Percentiles rank a stretch among this genome's conserved stretches.
phyloP scores from a whole-genome alignment of 1,284 basidiomycete genomes.

The Serendipita sp. region DNA sequence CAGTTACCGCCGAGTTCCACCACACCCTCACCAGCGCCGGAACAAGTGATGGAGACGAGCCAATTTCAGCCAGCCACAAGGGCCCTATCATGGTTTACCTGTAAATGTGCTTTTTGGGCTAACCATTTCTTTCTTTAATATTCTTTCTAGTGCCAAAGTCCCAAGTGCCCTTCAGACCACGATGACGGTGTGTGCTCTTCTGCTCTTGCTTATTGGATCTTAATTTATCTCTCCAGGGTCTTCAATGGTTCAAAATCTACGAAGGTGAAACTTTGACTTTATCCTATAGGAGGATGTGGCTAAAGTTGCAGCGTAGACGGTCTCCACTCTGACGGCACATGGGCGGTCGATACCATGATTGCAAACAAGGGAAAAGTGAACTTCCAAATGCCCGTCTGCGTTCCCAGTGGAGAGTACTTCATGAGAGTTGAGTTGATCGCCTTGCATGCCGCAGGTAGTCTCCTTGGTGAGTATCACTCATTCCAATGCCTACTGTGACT shows the following conservation, averaged over 20 bases:
- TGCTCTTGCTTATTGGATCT: neutral
- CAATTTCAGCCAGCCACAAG: constrained; percentile 39
- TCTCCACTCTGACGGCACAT: constrained; percentile 3
- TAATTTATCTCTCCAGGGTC: constrained; percentile 2
- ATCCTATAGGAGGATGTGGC: neutral
- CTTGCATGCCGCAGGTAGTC: constrained; percentile 7
- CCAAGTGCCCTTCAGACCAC: constrained; percentile 29
- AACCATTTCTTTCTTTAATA: neutral
- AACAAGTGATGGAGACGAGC: constrained; percentile 1
- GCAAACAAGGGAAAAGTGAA: constrained; percentile 20
- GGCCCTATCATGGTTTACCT: constrained; percentile 43
- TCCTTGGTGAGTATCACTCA: constrained; percentile 3
- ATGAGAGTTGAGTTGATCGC: constrained; percentile 7
- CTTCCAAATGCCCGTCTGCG: constrained; percentile 36
- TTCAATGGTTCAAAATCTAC: constrained; percentile 42
- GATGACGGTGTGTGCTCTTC: constrained; percentile 24
- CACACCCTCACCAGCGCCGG: constrained; percentile 5
- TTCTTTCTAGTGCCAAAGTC: constrained; percentile 28
- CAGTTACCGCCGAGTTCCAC: constrained; percentile 10
- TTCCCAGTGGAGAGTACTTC: constrained; percentile 24
- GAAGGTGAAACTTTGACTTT: constrained; percentile 18
- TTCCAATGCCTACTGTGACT: neutral
- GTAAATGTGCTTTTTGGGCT: constrained; percentile 21
- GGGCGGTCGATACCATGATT: neutral
- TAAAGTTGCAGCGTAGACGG: constrained; percentile 12